These are phyloP conservation scores for Combretum micranthum DNA, from an alignment of 345 rosid species.

Conservation along the genomic window DNA sequence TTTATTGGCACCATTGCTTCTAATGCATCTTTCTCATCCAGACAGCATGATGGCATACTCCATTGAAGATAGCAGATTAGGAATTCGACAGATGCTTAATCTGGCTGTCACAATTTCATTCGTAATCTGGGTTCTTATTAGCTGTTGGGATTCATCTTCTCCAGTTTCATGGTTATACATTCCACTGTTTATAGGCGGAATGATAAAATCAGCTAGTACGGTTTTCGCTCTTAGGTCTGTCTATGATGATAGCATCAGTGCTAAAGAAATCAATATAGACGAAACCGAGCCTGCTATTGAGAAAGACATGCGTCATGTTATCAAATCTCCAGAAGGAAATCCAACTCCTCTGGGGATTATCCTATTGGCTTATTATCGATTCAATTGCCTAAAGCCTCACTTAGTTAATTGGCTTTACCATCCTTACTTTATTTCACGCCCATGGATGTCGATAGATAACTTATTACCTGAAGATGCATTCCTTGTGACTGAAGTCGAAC, in stretches of 20 bases:
- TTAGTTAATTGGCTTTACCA: not conserved
- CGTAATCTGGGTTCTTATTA: conserved; percentile 1
- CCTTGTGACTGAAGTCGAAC: conserved; percentile 11
- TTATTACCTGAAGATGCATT: not conserved
- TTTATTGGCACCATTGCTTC: conserved; percentile 20
- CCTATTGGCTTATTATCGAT: not conserved
- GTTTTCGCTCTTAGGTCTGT: conserved; percentile 14
- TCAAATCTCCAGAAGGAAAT: too few relatives aligned
- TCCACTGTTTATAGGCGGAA: conserved; percentile 13
- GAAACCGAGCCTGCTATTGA: too few relatives aligned
- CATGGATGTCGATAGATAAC: not conserved
- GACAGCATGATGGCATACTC: conserved; percentile 19
- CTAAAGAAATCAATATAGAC: not conserved
- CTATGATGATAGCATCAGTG: conserved; percentile 6
- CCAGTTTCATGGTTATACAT: conserved; percentile 3
- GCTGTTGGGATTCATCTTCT: conserved; percentile 14
- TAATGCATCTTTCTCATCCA: conserved; percentile 16
- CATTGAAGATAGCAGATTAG: conserved; percentile 15
- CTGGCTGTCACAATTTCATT: conserved; percentile 3
- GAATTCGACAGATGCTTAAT: conserved; percentile 12
- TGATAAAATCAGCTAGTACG: conserved; percentile 2
- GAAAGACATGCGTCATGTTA: too few relatives aligned
- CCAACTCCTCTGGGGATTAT: not conserved
- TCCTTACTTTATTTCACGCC: not conserved
- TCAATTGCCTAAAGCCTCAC: conserved; percentile 3